Evolutionary conservation across 1,284 basidiomycete species (phyloP).

Genomic region (Mycosarcoma mackinlayi): DNA sequence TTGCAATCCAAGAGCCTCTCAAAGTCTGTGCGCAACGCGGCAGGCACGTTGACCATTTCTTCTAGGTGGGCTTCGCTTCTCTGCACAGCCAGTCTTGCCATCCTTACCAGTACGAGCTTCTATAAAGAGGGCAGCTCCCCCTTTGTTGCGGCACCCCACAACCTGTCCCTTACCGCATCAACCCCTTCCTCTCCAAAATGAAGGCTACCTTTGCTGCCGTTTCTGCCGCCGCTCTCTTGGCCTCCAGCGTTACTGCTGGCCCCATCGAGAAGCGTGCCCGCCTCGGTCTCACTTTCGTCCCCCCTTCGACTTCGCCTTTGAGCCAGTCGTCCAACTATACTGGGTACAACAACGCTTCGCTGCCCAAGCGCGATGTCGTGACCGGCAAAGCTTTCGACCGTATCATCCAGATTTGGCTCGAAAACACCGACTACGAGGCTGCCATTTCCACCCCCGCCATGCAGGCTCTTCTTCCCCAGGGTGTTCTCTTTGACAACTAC

Average conservation of each 20-base stretch:
- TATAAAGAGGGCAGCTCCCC: neutral
- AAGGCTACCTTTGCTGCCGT: slow-evolving; percentile 83
- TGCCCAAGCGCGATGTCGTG: slow-evolving; percentile 69
- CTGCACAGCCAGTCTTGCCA: too few species aligned
- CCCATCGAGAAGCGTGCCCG: slow-evolving; percentile 48
- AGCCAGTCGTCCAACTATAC: slow-evolving; percentile 69
- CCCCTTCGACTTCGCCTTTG: slow-evolving; percentile 69
- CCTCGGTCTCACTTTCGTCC: slow-evolving; percentile 69
- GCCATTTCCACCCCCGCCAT: slow-evolving; percentile 70
- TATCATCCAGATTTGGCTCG: slow-evolving; percentile 73
- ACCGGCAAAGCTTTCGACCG: slow-evolving; percentile 73
- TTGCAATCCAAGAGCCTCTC: too few species aligned
- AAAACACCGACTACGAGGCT: slow-evolving; percentile 74
- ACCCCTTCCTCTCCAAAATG: slow-evolving; percentile 6
- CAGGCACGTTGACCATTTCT: neutral
- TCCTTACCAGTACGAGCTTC: neutral
- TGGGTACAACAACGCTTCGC: slow-evolving; percentile 70
- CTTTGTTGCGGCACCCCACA: neutral
- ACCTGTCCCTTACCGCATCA: neutral
- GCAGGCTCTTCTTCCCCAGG: slow-evolving; percentile 70
- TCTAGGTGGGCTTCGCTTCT: too few species aligned
- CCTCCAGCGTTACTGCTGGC: slow-evolving; percentile 14
- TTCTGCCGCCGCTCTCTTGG: slow-evolving; percentile 80
- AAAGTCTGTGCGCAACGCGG: neutral
- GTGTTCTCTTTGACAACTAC: slow-evolving; percentile 72